These are phyloP conservation scores for Trichomonas gallinae DNA, from an alignment of 208 protist species.

Conservation along the genomic window DNA sequence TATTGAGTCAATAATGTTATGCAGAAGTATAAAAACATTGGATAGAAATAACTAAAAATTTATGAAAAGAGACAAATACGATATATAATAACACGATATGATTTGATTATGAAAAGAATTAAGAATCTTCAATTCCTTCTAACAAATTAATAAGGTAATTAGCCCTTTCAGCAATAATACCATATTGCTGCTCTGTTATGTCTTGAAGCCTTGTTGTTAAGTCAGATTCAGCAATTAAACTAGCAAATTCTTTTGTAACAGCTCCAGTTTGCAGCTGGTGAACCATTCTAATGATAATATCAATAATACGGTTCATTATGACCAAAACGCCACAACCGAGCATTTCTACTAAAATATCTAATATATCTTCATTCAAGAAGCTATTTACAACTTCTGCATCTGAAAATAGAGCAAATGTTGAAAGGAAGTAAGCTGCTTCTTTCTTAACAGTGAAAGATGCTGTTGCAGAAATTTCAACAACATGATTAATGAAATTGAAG, in stretches of 20 bases:
- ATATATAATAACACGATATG: too few species aligned
- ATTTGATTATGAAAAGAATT: too few species aligned
- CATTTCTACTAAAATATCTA: neutral
- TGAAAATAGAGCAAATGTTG: neutral
- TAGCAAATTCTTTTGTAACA: neutral
- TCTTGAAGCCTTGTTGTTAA: neutral
- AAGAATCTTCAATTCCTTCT: neutral
- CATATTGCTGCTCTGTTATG: neutral
- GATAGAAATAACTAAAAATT: too few species aligned
- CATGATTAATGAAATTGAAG: neutral
- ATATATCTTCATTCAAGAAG: neutral
- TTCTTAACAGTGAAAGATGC: neutral
- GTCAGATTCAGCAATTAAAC: neutral
- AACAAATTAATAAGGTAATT: neutral
- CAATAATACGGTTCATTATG: neutral
- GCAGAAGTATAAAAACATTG: too few species aligned
- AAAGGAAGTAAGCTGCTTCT: neutral
- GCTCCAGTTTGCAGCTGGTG: neutral
- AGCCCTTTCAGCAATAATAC: neutral
- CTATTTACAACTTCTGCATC: neutral
- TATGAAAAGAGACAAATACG: too few species aligned
- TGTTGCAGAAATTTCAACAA: neutral
- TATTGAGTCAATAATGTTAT: too few species aligned
- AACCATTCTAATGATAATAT: neutral
- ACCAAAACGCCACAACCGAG: neutral